phyloP scores from a whole-genome alignment of 169 alveolate genomes.

The Eimeria acervulina region DNA sequence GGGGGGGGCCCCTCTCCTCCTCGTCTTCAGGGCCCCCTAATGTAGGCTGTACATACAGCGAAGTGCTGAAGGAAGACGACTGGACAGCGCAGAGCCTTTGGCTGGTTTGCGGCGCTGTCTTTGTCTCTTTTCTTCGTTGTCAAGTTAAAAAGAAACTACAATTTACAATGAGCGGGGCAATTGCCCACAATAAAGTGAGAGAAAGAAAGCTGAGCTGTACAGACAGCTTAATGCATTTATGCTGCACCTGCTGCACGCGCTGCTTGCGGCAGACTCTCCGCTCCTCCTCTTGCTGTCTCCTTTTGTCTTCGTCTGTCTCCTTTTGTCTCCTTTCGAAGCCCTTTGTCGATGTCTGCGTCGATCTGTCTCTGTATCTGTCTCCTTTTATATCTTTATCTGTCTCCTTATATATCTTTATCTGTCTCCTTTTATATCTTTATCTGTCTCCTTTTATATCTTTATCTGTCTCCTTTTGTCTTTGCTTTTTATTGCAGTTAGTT shows the following conservation, averaged over 20 bases:
- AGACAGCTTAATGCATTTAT: too few species aligned
- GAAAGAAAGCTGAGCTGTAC: not conserved
- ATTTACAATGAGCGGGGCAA: slow-evolving; percentile 76
- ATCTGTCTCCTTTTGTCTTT: too few species aligned
- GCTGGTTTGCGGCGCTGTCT: slow-evolving; percentile 64
- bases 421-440: not conserved
- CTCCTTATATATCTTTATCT: not conserved
- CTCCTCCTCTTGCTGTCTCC: not conserved
- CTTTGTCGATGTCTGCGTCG: not conserved
- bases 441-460: too few species aligned
- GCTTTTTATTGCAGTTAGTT: too few species aligned
- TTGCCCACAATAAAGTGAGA: slow-evolving; percentile 49
- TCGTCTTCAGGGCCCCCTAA: not conserved
- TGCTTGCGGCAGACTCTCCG: too few species aligned
- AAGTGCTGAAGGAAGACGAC: not conserved
- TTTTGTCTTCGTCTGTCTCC: not conserved
- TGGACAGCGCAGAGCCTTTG: slow-evolving; percentile 26
- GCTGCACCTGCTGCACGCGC: too few species aligned
- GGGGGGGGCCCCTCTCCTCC: not conserved
- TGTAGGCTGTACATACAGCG: not conserved
- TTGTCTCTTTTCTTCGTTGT: not conserved
- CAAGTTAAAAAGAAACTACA: not conserved
- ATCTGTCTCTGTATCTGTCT: too few species aligned
- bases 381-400: too few species aligned
- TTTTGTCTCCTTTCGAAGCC: not conserved